Base-by-base conservation (phyloP, 495 filamentous ascomycete species). In the Aspergillus coremiiformis region DNA sequence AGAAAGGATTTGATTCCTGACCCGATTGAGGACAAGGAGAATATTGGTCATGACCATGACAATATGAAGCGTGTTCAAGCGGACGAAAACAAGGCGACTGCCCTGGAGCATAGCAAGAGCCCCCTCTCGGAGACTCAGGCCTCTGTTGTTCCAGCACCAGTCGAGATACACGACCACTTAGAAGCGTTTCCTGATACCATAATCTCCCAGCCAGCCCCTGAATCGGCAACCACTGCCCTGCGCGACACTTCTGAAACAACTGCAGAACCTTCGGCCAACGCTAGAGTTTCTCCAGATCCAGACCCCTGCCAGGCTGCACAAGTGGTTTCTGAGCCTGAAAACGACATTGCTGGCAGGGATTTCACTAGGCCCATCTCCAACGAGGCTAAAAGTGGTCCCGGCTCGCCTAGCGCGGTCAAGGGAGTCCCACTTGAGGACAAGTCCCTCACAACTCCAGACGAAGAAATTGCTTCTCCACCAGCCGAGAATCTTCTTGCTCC, bases 361-460 rank as follows among this genome's bases (percentile, higher is more conserved):
- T 59, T 61, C 60, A 56, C 60, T 55, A 53, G 52, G 17, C 42
- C 56, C 52, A 49, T 42, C 49, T 57, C 56, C 47, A 62, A 44
- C 41, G 58, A 66, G 43, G 51, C 64, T 69, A 66, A 68, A 54
- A 58, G 58, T 51, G 58, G 64, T 54, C 58, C 66, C 60, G 57
- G 57, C 55, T 61, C 65, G 55, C 55, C 69, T 66, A 72, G 67
- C 59, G 66, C 55, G 54, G 53, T 53, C 49, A 42, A 54, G 45
- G 58, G 66, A 39, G 66, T 62, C 55, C 66, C 71, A 71, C 67
- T 59, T 53, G 51, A 59, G 58, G 54, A 52, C 55, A 51, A 64
- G 42, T 55, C 64, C 42, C 47, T 58, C 52, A 60, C 60, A 29
- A 53, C 54, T 58, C 55, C 65, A 56, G 53, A 56, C 48, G 41